Evolutionary conservation across 169 alveolate genomes (phyloP).

Genomic region (Cryptosporidium muris): DNA sequence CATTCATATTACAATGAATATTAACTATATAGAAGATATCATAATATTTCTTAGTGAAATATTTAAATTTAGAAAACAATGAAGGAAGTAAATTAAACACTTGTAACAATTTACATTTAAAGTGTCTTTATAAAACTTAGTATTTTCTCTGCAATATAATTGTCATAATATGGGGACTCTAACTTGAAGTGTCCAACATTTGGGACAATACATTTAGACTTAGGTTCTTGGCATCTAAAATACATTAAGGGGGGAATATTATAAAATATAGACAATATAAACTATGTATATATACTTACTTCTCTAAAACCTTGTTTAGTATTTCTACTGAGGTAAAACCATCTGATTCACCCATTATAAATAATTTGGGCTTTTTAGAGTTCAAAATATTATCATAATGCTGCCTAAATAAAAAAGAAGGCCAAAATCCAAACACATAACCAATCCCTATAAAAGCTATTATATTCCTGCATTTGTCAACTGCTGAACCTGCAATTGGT

Average conservation of each 20-base stretch:
- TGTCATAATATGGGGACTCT: conserved; percentile 70
- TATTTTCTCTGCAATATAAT: conserved; percentile 5
- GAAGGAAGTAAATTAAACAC: no score
- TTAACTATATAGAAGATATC: no score
- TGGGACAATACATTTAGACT: conserved; percentile 49
- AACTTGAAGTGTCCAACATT: conserved; percentile 76
- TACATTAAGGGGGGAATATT: not conserved
- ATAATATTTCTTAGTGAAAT: no score
- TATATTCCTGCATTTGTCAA: conserved; percentile 72
- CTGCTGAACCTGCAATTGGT: conserved; percentile 79
- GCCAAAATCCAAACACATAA: conserved; percentile 75
- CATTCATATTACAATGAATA: no score
- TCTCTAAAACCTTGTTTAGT: conserved; percentile 58
- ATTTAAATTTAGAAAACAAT: no score
- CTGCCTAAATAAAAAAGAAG: conserved; percentile 74
- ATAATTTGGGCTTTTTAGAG: conserved; percentile 73
- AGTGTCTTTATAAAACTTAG: conserved; percentile 1
- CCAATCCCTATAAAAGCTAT: conserved; percentile 77
- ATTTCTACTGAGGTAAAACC: conserved; percentile 73
- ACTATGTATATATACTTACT: conserved; percentile 26
- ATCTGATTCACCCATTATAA: conserved; percentile 74
- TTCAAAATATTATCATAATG: conserved; percentile 72
- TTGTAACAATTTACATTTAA: no score
- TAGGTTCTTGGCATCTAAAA: conserved; percentile 73
- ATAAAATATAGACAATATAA: not conserved